Percentiles rank a stretch among this genome's conserved stretches.
Conservation (phyloP, 2,329 filamentous ascomycete genomes). For the Colletotrichum orchidophilum region DNA sequence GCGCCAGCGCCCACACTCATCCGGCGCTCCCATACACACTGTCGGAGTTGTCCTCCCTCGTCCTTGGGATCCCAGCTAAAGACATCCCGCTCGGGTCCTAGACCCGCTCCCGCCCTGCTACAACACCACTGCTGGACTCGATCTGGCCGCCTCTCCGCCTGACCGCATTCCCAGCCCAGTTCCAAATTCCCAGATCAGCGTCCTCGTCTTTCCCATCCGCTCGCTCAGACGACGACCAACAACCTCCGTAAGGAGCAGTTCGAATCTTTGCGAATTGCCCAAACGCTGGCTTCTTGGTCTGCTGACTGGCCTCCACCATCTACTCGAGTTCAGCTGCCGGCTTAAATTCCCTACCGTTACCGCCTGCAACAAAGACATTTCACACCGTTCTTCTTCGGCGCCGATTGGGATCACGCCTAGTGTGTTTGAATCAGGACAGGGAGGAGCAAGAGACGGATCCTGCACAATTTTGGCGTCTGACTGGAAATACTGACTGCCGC, state of each 20-base stretch:
- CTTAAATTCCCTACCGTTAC: background rate
- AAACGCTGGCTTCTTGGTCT: background rate
- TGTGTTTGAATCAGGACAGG: conserved; percentile 1
- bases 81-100: conserved; percentile 30
- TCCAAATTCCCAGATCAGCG: background rate
- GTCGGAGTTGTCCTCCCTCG: background rate
- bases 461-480: background rate
- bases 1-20: background rate
- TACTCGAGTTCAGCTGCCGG: background rate
- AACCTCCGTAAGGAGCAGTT: background rate
- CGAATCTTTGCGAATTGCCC: background rate
- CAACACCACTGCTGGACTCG: conserved; percentile 27
- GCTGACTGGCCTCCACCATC: background rate
- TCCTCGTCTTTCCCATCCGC: conserved; percentile 3
- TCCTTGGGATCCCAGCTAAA: conserved; percentile 26
- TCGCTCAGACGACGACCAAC: conserved; percentile 1
- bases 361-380: background rate
- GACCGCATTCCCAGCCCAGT: conserved; percentile 26
- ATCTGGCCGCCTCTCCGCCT: conserved; percentile 20
- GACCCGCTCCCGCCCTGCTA: conserved; percentile 31
- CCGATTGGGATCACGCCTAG: conserved; percentile 1
- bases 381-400: conserved; percentile 9
- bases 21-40: background rate
- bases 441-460: conserved; percentile 2
- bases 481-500: background rate